phyloP scores from a whole-genome alignment of 2,329 filamentous ascomycete genomes.

The Monosporascus sp. region DNA sequence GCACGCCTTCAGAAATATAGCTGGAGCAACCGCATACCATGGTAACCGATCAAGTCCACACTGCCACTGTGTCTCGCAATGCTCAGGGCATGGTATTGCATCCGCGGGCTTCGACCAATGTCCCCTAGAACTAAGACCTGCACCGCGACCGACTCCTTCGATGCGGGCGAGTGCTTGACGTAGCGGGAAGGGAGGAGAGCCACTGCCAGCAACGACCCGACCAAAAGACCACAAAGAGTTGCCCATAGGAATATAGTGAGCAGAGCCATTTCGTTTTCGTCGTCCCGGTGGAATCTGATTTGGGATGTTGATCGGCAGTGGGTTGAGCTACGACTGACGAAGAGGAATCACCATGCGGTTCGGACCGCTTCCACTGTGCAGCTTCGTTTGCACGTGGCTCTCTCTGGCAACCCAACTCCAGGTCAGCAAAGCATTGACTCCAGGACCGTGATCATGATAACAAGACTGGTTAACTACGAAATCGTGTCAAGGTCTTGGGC shows the following conservation, averaged over 20 bases:
- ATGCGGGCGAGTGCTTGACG: constrained; percentile 28
- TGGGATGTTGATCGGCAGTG: neutral
- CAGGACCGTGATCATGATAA: too few relatives aligned
- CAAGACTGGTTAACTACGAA: too few relatives aligned
- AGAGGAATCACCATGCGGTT: too few relatives aligned
- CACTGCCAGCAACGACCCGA: constrained; percentile 25
- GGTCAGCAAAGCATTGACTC: too few relatives aligned
- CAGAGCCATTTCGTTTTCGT: neutral
- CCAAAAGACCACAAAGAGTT: constrained; percentile 21
- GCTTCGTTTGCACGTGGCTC: too few relatives aligned
- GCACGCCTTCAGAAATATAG: too few relatives aligned
- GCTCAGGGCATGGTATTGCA: constrained; percentile 97
- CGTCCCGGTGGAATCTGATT: neutral
- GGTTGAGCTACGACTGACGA: neutral
- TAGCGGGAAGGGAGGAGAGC: constrained; percentile 32
- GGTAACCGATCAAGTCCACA: constrained; percentile 85
- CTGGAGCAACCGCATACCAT: constrained; percentile 46
- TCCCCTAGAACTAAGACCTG: constrained; percentile 92
- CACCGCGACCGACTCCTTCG: constrained; percentile 36
- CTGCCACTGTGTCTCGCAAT: constrained; percentile 75
- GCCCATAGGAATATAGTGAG: constrained; percentile 20
- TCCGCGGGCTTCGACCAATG: constrained; percentile 90
- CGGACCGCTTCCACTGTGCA: too few relatives aligned
- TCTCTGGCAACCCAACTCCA: too few relatives aligned
- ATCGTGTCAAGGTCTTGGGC: too few relatives aligned